Percentiles rank a stretch among this genome's conserved stretches.
These are phyloP conservation scores for Amaranthus cruentus DNA, from an alignment of 148 eudicot genomes.

Conservation along the genomic window DNA sequence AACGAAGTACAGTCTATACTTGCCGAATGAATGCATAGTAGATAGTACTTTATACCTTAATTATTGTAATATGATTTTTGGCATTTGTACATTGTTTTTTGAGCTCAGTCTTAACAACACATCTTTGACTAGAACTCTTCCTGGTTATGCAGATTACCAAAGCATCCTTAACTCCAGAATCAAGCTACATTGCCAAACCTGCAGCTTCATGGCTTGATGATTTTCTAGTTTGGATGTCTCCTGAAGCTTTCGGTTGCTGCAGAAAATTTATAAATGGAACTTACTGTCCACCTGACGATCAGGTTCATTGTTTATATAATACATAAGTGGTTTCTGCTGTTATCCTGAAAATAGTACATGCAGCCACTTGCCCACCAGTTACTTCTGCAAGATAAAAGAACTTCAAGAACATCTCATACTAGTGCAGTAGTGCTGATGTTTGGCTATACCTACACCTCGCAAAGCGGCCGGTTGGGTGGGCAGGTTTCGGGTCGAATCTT, in stretches of 20 bases:
- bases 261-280: slow-evolving; percentile 87
- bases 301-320: slow-evolving; percentile 39
- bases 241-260: slow-evolving; percentile 99
- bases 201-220: slow-evolving; percentile 99
- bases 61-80: background rate
- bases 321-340: slow-evolving; percentile 2
- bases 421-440: no score
- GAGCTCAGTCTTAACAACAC: background rate
- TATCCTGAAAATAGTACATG: background rate
- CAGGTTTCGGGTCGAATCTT: no score
- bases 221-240: slow-evolving; percentile 96
- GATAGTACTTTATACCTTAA: background rate
- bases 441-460: no score
- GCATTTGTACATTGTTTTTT: background rate
- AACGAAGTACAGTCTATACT: slow-evolving; percentile 62
- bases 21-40: background rate
- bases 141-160: slow-evolving; percentile 59
- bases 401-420: no score
- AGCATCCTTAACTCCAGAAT: slow-evolving; percentile 72
- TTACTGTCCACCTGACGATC: slow-evolving; percentile 95
- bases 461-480: no score
- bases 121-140: slow-evolving; percentile 2
- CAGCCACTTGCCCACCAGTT: no score
- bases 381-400: no score
- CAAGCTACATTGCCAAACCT: slow-evolving; percentile 94